Conservation (phyloP, 2,329 filamentous ascomycete species). For the Thermothelomyces thermophilus region DNA sequence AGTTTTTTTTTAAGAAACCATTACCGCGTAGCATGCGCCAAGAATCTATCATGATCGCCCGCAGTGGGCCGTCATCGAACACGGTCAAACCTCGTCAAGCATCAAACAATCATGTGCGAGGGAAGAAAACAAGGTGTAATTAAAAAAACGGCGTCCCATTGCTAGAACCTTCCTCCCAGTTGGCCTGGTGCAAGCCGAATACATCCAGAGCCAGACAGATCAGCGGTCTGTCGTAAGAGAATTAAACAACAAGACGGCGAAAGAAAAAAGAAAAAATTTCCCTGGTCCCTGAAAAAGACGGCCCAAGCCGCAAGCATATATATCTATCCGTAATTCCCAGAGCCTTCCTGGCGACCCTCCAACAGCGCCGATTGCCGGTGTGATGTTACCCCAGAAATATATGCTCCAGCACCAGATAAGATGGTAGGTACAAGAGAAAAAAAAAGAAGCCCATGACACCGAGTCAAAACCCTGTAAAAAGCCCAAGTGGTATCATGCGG, state of each 20-base stretch:
- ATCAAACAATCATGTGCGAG: too few relatives aligned
- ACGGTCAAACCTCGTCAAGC: too few relatives aligned
- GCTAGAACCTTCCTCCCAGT: conserved; percentile 16
- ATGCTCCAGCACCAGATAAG: background rate
- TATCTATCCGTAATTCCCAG: background rate
- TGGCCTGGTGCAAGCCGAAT: conserved; percentile 7
- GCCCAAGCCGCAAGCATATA: background rate
- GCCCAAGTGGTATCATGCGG: conserved; percentile 18
- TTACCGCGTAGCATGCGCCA: too few relatives aligned
- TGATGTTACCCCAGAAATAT: background rate
- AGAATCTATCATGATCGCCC: too few relatives aligned
- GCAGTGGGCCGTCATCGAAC: too few relatives aligned
- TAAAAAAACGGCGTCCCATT: too few relatives aligned
- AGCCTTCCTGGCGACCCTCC: background rate
- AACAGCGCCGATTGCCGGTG: too few relatives aligned
- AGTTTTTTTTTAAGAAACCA: too few relatives aligned
- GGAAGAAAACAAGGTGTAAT: too few relatives aligned
- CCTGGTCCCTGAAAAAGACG: background rate
- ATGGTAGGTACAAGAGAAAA: too few relatives aligned
- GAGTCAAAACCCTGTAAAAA: conserved; percentile 5
- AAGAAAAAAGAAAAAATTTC: background rate
- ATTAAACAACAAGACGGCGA: too few relatives aligned
- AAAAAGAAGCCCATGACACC: conserved; percentile 1
- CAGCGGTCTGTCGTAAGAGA: background rate
- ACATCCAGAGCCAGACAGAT: background rate